phyloP scores from a whole-genome alignment of 495 filamentous ascomycete genomes.

The Penicillium diatomitis region DNA sequence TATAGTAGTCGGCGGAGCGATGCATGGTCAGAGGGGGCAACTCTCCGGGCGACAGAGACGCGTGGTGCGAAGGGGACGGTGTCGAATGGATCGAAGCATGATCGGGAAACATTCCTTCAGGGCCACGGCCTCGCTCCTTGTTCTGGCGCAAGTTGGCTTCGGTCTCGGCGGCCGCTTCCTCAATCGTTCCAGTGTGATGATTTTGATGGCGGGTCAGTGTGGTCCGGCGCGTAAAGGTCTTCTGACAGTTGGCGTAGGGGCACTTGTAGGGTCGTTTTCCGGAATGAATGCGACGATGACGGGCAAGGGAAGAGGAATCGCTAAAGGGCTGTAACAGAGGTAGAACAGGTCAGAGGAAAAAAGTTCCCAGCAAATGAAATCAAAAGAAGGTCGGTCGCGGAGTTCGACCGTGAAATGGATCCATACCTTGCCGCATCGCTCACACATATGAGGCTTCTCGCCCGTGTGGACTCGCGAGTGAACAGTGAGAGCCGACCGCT shows the following conservation, averaged over 20 bases:
- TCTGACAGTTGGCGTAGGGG: slow-evolving; percentile 94
- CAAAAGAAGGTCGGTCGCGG: background rate
- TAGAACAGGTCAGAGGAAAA: background rate
- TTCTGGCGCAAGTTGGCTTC: slow-evolving; percentile 64
- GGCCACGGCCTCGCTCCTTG: slow-evolving; percentile 45
- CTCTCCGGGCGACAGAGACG: slow-evolving; percentile 74
- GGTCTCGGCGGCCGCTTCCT: slow-evolving; percentile 83
- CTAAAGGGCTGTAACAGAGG: slow-evolving; percentile 71
- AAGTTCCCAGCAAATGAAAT: background rate
- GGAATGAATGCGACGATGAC: slow-evolving; percentile 91
- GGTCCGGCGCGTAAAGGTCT: slow-evolving; percentile 93
- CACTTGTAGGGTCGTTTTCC: slow-evolving; percentile 97
- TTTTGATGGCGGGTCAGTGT: slow-evolving; percentile 95
- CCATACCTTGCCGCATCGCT: slow-evolving; percentile 87
- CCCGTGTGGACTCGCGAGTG: slow-evolving; percentile 93
- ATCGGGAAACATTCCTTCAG: slow-evolving; percentile 70
- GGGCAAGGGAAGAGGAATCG: slow-evolving; percentile 89
- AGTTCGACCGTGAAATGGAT: background rate
- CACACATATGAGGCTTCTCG: slow-evolving; percentile 97
- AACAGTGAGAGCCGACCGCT: slow-evolving; percentile 93
- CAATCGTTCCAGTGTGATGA: slow-evolving; percentile 89
- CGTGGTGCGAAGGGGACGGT: slow-evolving; percentile 71
- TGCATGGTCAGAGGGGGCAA: slow-evolving; percentile 67
- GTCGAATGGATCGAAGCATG: slow-evolving; percentile 76
- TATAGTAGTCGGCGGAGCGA: slow-evolving; percentile 60